These are phyloP conservation scores for Penicillium sp. DNA, from an alignment of 2,329 filamentous ascomycete genomes.

Conservation along the genomic window DNA sequence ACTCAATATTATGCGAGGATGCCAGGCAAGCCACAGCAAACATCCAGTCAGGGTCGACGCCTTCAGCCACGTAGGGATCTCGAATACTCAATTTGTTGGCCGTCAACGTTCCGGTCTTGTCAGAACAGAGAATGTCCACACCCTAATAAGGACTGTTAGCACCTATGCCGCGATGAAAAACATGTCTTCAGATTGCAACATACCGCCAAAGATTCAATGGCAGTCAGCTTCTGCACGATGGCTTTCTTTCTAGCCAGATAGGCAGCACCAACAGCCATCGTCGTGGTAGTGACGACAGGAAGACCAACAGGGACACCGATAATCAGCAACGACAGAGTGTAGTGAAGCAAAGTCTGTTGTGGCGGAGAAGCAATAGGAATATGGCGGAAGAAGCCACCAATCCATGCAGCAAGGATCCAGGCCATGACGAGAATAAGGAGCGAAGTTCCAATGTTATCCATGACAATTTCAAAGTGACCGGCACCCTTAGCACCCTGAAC, in stretches of 20 bases:
- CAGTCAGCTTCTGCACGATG: slow-evolving; percentile 76
- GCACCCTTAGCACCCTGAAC: slow-evolving; percentile 72
- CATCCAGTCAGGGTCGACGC: slow-evolving; percentile 78
- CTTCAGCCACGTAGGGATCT: slow-evolving; percentile 73
- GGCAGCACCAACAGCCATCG: slow-evolving; percentile 72
- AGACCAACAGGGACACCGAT: slow-evolving; percentile 80
- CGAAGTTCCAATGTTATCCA: slow-evolving; percentile 74
- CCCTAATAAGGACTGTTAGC: slow-evolving; percentile 37
- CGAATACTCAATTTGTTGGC: slow-evolving; percentile 67
- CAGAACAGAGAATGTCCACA: slow-evolving; percentile 76
- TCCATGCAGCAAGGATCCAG: slow-evolving; percentile 72
- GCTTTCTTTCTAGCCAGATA: slow-evolving; percentile 75
- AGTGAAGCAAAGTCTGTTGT: slow-evolving; percentile 65
- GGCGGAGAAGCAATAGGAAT: slow-evolving; percentile 56
- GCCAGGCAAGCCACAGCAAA: slow-evolving; percentile 75
- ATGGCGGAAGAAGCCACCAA: slow-evolving; percentile 74
- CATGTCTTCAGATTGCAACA: slow-evolving; percentile 9
- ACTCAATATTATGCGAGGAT: slow-evolving; percentile 75
- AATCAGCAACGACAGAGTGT: slow-evolving; percentile 68
- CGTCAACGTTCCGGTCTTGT: slow-evolving; percentile 74
- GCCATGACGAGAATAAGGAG: slow-evolving; percentile 73
- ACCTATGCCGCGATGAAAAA: background rate
- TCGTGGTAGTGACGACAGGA: slow-evolving; percentile 75
- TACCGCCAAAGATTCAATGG: slow-evolving; percentile 70
- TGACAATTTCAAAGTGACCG: slow-evolving; percentile 78